Evolutionary conservation across 257 asterid species (phyloP), one percentile per base, ranked within the genome.

Genomic region (Scutellaria barbata): DNA sequence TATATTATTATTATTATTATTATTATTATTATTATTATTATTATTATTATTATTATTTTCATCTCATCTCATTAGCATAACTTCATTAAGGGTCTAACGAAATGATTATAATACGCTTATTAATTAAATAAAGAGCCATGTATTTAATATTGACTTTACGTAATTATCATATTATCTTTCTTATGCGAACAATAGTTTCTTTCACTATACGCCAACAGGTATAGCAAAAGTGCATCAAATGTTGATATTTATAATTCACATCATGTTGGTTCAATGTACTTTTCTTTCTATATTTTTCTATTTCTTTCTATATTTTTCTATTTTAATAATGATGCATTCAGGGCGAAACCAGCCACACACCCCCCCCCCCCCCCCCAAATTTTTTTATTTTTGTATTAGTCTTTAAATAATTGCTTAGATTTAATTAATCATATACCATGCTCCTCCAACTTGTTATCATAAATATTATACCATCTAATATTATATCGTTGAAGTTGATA

Each of bases 161-260:
- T 56, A 59, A 76, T 54, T 71, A 48, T 64, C 2, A 56, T 56
- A 30, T 56, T 56, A 56, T 25, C 42, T n/a, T 14, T 39, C n/a
- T 68, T 16, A 45, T 17, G 69, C 8, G 45, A 57, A 5, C 59
- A 66, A 46, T 25, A 6, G 74, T 71, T 63, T 73, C 77, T 73
- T 72, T 35, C 61, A 40, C 51, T 47, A 76, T 67, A 72, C 37
- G 74, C 58, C 77, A 76, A 57, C 64, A 33, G 40, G 17, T 62
- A 20, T 43, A 51, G 46, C 66, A 57, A 76, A 76, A 75, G 84
- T 73, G 16, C 81, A 62, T 57, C 43, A 72, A 80, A 76, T 77
- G 77, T 74, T 74, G 77, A 72, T 51, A 11, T 63, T 77, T 2
- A 58, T 59, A 51, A 50, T 72, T 71, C 50, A 51, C 5, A 40